Conservation (phyloP, 306 rosid genomes). For the Geum urbanum region DNA sequence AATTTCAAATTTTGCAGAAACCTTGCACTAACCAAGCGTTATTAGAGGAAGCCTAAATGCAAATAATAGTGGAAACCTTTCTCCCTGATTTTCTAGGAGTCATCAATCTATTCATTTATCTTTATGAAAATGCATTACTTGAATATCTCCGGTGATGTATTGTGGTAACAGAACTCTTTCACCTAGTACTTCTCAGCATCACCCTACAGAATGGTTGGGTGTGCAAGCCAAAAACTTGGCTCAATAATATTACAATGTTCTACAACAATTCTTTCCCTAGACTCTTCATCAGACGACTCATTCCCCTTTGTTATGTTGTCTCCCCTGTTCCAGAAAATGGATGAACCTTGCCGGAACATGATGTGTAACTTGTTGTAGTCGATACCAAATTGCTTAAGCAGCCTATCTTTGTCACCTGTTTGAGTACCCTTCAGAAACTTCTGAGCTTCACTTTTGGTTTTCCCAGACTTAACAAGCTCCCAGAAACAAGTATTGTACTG, state of each 20-base stretch:
- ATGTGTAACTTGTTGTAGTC: constrained; percentile 53
- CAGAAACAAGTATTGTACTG: constrained; percentile 89
- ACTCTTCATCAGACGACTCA: constrained; percentile 23
- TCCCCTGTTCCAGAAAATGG: constrained; percentile 51
- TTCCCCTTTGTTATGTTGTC: constrained; percentile 27
- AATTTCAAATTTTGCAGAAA: too few relatives aligned
- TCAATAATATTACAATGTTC: constrained; percentile 60
- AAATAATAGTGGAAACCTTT: not conserved
- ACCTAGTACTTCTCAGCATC: constrained; percentile 3
- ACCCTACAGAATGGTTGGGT: constrained; percentile 42
- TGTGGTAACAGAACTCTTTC: not conserved
- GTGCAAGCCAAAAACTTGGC: constrained; percentile 54
- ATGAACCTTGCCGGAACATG: constrained; percentile 76
- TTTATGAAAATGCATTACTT: not conserved
- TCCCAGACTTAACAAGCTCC: constrained; percentile 77
- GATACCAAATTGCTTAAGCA: constrained; percentile 56
- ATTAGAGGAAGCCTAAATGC: not conserved
- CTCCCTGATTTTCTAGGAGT: not conserved
- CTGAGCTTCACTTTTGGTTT: constrained; percentile 72
- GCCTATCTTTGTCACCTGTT: constrained; percentile 47
- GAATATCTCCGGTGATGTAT: not conserved
- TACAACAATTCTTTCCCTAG: constrained; percentile 33
- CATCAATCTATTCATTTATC: not conserved
- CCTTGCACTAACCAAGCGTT: too few relatives aligned
- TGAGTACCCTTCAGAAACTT: constrained; percentile 66